Evolutionary conservation across 371 early-diverging fungal genomes (phyloP).

Genomic region (Capillidium rhysosporum): DNA sequence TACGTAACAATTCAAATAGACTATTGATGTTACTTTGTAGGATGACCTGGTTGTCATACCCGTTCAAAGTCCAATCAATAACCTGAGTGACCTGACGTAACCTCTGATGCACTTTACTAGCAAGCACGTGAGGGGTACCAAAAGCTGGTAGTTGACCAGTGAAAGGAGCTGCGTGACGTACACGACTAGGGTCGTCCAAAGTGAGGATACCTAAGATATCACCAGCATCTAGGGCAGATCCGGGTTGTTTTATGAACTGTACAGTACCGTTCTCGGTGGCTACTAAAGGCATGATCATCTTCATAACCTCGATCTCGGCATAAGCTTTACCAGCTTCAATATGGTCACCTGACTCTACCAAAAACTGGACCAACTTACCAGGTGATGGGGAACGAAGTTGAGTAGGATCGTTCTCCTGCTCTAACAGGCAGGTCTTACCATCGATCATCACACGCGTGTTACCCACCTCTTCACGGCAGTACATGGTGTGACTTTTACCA

Average conservation of each 20-base stretch:
- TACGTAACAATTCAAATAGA: slow-evolving; percentile 47
- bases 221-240: slow-evolving; percentile 66
- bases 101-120: slow-evolving; percentile 69
- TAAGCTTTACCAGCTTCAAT: slow-evolving; percentile 77
- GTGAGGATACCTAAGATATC: slow-evolving; percentile 83
- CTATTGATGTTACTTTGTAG: slow-evolving; percentile 43
- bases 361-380: slow-evolving; percentile 88
- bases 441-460: slow-evolving; percentile 76
- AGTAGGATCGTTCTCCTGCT: slow-evolving; percentile 90
- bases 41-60: slow-evolving; percentile 66
- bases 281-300: slow-evolving; percentile 96
- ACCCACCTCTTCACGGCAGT: slow-evolving; percentile 75
- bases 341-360: slow-evolving; percentile 81
- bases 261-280: slow-evolving; percentile 81
- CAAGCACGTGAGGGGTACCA: slow-evolving; percentile 50
- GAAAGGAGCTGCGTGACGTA: slow-evolving; percentile 75
- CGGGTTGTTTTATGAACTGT: slow-evolving; percentile 76
- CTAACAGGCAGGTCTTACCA: slow-evolving; percentile 77
- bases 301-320: slow-evolving; percentile 99
- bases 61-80: slow-evolving; percentile 62
- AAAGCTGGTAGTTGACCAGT: slow-evolving; percentile 63
- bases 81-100: slow-evolving; percentile 34
- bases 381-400: slow-evolving; percentile 86
- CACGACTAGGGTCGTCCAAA: slow-evolving; percentile 81
- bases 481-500: slow-evolving; percentile 77